Percentiles rank a stretch among this genome's conserved stretches.
Conservation (phyloP, 768 basidiomycete genomes). For the Collybia sordida region DNA sequence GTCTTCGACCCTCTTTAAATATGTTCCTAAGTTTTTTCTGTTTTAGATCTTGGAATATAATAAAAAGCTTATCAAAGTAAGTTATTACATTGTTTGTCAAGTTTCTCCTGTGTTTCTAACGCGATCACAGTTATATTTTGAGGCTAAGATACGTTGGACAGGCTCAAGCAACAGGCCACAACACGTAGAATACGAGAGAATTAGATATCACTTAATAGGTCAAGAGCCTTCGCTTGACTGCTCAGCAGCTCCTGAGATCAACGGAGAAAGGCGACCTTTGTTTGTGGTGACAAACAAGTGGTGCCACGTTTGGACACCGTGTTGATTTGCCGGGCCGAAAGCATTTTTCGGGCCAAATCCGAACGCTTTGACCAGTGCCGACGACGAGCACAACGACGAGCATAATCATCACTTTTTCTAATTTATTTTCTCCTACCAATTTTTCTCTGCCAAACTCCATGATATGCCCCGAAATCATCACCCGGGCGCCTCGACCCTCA, state of each 20-base stretch:
- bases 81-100: neutral
- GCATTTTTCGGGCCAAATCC: slow-evolving; percentile 64
- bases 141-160: neutral
- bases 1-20: no score
- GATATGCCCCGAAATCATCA: slow-evolving; percentile 85
- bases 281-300: slow-evolving; percentile 37
- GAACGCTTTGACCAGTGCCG: slow-evolving; percentile 57
- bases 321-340: slow-evolving; percentile 54
- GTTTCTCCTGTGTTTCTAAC: neutral
- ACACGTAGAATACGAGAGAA: neutral
- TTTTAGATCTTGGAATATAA: neutral
- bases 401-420: slow-evolving; percentile 29
- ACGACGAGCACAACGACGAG: slow-evolving; percentile 51
- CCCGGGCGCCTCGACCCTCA: slow-evolving; percentile 73
- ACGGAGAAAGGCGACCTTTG: slow-evolving; percentile 3
- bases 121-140: neutral
- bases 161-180: neutral
- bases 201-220: no score
- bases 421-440: slow-evolving; percentile 36
- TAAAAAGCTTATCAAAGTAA: neutral
- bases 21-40: no score
- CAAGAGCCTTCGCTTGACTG: neutral
- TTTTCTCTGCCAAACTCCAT: slow-evolving; percentile 56
- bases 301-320: slow-evolving; percentile 31
- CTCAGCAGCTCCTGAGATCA: neutral